phyloP scores from a whole-genome alignment of 371 early-diverging fungal species.

The Chytridiales sp. region DNA sequence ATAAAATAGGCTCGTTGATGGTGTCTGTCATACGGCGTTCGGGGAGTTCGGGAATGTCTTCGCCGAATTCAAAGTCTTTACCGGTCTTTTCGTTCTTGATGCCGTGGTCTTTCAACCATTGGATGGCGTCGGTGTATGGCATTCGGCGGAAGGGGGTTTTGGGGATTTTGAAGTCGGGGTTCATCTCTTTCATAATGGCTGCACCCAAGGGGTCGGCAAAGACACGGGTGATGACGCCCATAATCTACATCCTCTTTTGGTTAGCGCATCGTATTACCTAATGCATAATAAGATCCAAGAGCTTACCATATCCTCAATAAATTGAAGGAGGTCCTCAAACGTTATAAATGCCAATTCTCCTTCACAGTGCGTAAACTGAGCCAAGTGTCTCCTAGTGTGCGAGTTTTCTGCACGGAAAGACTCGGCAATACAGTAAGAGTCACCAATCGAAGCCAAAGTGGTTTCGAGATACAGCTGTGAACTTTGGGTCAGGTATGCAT shows the following conservation, averaged over 20 bases:
- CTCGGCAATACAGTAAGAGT: conserved; percentile 97
- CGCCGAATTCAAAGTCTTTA: conserved; percentile 93
- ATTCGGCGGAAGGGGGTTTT: conserved; percentile 94
- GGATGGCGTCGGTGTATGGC: conserved; percentile 96
- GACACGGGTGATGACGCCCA: conserved; percentile 81
- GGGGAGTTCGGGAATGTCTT: conserved; percentile 99
- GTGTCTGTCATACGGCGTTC: conserved; percentile 98
- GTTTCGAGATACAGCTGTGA: conserved; percentile 99
- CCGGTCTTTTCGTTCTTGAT: conserved; percentile 72
- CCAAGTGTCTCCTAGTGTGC: conserved; percentile 98
- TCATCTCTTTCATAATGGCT: conserved; percentile 81
- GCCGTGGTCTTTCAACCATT: conserved; percentile 88
- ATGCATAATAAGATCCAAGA: no score
- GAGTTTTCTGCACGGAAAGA: conserved; percentile 99
- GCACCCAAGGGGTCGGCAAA: conserved; percentile 74
- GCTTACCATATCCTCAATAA: conserved; percentile 85
- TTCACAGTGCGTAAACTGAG: conserved; percentile 99
- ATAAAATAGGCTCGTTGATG: conserved; percentile 94
- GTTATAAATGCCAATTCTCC: conserved; percentile 96
- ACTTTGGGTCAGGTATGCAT: conserved; percentile 98
- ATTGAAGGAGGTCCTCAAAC: conserved; percentile 89
- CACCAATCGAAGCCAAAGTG: conserved; percentile 92
- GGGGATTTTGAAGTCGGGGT: conserved; percentile 88
- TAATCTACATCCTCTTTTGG: conserved; percentile 47
- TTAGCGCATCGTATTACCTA: no score